These are phyloP conservation scores for Postia placenta DNA, from an alignment of 768 basidiomycete genomes.

Conservation along the genomic window DNA sequence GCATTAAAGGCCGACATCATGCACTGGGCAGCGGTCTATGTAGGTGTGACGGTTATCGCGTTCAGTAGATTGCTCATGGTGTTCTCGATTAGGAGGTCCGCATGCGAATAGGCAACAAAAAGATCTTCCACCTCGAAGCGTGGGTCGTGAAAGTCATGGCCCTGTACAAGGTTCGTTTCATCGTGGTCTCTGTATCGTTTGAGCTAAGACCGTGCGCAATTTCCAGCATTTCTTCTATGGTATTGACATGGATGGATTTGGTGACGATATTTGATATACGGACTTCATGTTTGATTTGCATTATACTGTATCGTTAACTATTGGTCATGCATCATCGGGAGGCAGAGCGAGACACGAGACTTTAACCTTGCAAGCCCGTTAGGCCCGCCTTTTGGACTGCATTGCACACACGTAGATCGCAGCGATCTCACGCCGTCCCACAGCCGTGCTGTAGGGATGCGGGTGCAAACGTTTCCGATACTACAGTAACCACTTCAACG, in stretches of 20 bases:
- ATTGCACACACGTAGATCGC: too few relatives aligned
- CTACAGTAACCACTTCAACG: too few relatives aligned
- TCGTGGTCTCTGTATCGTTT: neutral
- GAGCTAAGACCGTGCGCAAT: neutral
- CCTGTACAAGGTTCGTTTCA: conserved; percentile 61
- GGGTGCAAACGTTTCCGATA: too few relatives aligned
- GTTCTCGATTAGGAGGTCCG: conserved; percentile 66
- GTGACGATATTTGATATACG: conserved; percentile 17
- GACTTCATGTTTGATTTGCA: neutral
- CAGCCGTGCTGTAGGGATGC: too few relatives aligned
- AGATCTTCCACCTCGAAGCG: conserved; percentile 96
- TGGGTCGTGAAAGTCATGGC: conserved; percentile 98
- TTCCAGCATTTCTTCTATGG: conserved; percentile 55
- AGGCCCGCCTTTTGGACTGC: too few relatives aligned
- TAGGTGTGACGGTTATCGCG: neutral
- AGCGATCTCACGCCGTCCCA: too few relatives aligned
- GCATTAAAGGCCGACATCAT: conserved; percentile 87
- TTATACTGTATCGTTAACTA: neutral
- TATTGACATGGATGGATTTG: conserved; percentile 55
- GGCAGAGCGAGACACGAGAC: too few relatives aligned
- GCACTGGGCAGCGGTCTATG: conserved; percentile 96
- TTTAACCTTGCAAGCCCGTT: too few relatives aligned
- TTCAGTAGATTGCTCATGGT: neutral
- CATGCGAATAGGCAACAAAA: conserved; percentile 90
- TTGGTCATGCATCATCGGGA: too few relatives aligned